phyloP scores from a whole-genome alignment of 2,329 filamentous ascomycete genomes.

The Bisporella sp. region DNA sequence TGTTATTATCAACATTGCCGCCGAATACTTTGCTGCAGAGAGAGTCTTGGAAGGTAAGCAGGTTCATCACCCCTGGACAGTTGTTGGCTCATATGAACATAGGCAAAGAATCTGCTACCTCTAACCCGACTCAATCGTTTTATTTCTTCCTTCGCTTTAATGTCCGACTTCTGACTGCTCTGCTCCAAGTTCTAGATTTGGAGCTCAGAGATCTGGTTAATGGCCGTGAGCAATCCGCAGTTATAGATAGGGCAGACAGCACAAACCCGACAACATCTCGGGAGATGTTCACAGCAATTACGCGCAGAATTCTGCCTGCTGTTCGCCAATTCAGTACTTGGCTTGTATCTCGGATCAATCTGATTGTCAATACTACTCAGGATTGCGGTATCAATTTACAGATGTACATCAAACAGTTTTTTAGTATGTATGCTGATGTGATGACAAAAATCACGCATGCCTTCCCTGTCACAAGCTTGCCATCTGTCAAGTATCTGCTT shows the following conservation, averaged over 20 bases:
- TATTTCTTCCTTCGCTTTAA: conserved; percentile 72
- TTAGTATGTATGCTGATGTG: conserved; percentile 58
- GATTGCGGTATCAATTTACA: conserved; percentile 42
- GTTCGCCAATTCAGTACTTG: conserved; percentile 63
- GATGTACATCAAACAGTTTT: conserved; percentile 53
- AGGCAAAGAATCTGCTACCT: conserved; percentile 34
- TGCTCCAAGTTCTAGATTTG: conserved; percentile 64
- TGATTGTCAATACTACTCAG: conserved; percentile 45
- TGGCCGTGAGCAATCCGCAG: conserved; percentile 9
- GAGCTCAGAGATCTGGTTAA: conserved; percentile 50
- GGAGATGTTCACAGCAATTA: conserved; percentile 49
- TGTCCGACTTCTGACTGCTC: conserved; percentile 64
- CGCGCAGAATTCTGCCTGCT: conserved; percentile 54
- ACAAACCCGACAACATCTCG: conserved; percentile 31
- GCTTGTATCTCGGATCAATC: conserved; percentile 48
- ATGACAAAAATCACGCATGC: conserved; percentile 51
- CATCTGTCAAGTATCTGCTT: conserved; percentile 53
- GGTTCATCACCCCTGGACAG: not conserved
- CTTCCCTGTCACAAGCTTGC: conserved; percentile 50
- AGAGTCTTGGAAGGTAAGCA: conserved; percentile 47
- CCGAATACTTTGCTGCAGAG: conserved; percentile 64
- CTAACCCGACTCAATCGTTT: conserved; percentile 38
- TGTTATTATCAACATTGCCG: conserved; percentile 77
- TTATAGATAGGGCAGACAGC: conserved; percentile 26
- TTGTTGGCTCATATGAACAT: conserved; percentile 12